Base-by-base conservation (phyloP, 2,329 filamentous ascomycete species). In the Claviceps purpurea region DNA sequence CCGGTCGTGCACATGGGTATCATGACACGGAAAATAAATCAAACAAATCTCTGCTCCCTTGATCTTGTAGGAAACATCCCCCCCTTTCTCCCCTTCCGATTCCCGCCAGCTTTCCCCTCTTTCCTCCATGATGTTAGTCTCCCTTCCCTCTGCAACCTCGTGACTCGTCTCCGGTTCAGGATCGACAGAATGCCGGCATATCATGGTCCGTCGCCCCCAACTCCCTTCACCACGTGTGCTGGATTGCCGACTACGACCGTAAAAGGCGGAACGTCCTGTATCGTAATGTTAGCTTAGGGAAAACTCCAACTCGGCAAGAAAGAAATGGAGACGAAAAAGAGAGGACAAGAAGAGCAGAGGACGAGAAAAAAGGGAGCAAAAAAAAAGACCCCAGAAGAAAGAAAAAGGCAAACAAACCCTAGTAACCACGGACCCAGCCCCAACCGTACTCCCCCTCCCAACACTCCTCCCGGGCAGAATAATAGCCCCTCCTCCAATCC, bases 381-480 rank as follows among this genome's bases (percentile, higher is more conserved):
- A 4, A 34, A 34, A 11, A 34, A 11, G 0, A 26, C 22, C 22
- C 22, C 4, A 16, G 7, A 7, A 14, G 10, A 18, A 26, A 16
- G 8, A 49, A 2, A 10, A 14, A 13, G 14, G 16, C 16, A 49
- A 59, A 62, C 71, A 59, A 64, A 78, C 73, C 81, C 85, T 91
- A 1, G 87, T 90, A 22, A 95, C 89, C 40, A 95, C 83, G 59
- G 85, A 87, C 14, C 87, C 89, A 6, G 90, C 89, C 10, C 87
- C 89, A 55, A 95, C 78, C 0, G 85, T 87, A 52, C 78, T 81
- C 4, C 89, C 89, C 63, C 81, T 81, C 8, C 89, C 89, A 60
- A 96, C 85, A 39, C 74, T 88, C 30, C 91, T 80, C 7, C 89
- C 89, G 0, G 87, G 84, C 53, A 94, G 73, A 54, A 96, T 84